phyloP scores from a whole-genome alignment of 306 rosid genomes.

The Quercus aquifolioides region DNA sequence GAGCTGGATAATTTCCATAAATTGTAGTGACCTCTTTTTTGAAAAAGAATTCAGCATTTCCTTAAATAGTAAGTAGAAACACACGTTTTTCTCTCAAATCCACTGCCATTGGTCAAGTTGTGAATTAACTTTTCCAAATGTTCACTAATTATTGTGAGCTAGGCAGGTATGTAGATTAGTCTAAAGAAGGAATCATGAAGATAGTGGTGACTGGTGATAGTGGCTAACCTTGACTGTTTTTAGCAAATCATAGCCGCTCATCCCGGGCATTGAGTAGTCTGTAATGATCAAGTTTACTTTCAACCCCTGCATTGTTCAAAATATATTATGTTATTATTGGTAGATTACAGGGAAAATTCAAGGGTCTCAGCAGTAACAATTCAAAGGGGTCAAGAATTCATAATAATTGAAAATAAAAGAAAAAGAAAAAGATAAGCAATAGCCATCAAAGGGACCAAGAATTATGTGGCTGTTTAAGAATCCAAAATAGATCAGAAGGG shows the following conservation, averaged over 20 bases:
- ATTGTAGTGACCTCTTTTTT: background rate
- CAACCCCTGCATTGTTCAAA: conserved; percentile 49
- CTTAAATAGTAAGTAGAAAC: background rate
- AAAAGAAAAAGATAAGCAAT: background rate
- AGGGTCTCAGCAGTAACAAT: too few relatives aligned
- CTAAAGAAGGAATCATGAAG: conserved; percentile 4
- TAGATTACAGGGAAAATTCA: background rate
- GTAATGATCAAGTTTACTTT: conserved; percentile 99
- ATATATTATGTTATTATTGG: background rate
- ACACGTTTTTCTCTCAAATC: background rate
- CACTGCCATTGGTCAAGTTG: background rate
- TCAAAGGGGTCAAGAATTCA: background rate
- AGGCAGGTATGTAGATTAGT: background rate
- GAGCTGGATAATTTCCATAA: background rate
- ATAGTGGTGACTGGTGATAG: conserved; percentile 5
- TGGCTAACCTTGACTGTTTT: conserved; percentile 77
- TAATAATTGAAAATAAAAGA: background rate
- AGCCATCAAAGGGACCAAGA: background rate
- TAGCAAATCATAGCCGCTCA: conserved; percentile 97
- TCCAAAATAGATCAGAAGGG: background rate
- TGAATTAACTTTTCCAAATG: background rate
- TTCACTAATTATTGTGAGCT: background rate
- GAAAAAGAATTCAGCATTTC: background rate
- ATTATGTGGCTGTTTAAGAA: background rate
- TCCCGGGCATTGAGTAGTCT: conserved; percentile 99